Evolutionary conservation across 768 basidiomycete species (phyloP).

Genomic region (Hericium erinaceus): DNA sequence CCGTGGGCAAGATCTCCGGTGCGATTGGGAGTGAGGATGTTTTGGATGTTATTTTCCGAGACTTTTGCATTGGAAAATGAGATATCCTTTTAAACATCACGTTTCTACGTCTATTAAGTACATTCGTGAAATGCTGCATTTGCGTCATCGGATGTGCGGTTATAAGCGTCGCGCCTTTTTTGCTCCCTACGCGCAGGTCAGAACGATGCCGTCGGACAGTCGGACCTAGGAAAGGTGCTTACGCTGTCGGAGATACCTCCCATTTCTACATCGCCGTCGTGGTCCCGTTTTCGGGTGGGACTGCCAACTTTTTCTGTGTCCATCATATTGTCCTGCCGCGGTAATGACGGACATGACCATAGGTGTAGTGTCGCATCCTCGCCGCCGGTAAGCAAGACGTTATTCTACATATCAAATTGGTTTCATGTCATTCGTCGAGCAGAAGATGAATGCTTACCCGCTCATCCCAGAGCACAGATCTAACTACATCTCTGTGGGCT

Average conservation of each 20-base stretch:
- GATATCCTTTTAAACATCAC: background rate
- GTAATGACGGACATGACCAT: slow-evolving; percentile 19
- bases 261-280: slow-evolving; percentile 14
- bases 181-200: background rate
- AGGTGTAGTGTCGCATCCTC: slow-evolving; percentile 25
- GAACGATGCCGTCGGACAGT: background rate
- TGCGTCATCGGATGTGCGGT: background rate
- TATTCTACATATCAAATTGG: slow-evolving; percentile 15
- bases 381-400: slow-evolving; percentile 26
- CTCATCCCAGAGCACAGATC: slow-evolving; percentile 25
- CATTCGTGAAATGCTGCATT: too few species aligned
- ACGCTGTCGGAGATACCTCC: slow-evolving; percentile 1
- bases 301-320: background rate
- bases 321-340: slow-evolving; percentile 3
- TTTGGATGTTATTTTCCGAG: slow-evolving; percentile 70
- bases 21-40: slow-evolving; percentile 76
- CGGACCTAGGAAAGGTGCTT: background rate
- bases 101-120: too few species aligned
- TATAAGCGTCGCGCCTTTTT: background rate
- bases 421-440: background rate
- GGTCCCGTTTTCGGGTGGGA: slow-evolving; percentile 6
- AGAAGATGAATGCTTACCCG: slow-evolving; percentile 12
- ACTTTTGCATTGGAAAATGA: slow-evolving; percentile 84
- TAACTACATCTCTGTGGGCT: slow-evolving; percentile 23
- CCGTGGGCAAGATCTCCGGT: slow-evolving; percentile 81